Percentiles rank a stretch among this genome's conserved stretches.
Evolutionary conservation across 805 yeast species (phyloP).

Genomic region (Wickerhamiella lipophila): DNA sequence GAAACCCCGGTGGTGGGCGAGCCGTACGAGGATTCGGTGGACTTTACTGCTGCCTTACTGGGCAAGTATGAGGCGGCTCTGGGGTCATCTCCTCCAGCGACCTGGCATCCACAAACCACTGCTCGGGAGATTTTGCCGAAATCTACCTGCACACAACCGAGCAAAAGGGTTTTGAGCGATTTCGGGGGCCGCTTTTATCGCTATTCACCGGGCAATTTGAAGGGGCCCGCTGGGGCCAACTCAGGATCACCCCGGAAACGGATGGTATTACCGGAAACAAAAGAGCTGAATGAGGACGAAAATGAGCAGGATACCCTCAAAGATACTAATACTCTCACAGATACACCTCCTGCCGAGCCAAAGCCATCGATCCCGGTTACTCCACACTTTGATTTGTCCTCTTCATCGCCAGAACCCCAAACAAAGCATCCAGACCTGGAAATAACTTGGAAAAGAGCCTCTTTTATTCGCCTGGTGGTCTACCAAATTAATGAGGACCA

Average conservation of each 20-base stretch:
- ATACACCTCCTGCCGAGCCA: neutral
- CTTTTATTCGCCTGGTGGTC: slow-evolving; percentile 9
- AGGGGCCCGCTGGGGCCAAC: neutral
- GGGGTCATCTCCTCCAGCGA: slow-evolving; percentile 9
- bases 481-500: neutral
- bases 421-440: neutral
- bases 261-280: neutral
- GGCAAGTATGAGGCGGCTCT: slow-evolving; percentile 5
- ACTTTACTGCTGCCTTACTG: slow-evolving; percentile 9
- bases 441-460: neutral
- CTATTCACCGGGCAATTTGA: slow-evolving; percentile 4
- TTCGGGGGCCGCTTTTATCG: slow-evolving; percentile 3
- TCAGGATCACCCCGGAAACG: neutral
- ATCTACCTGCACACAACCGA: neutral
- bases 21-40: slow-evolving; percentile 6
- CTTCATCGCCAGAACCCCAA: neutral
- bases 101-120: slow-evolving; percentile 4
- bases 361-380: neutral
- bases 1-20: neutral
- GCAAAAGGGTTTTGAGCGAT: neutral
- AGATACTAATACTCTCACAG: neutral
- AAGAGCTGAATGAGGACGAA: neutral
- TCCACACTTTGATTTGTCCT: neutral
- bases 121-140: neutral
- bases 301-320: neutral